Evolutionary conservation across 2,329 filamentous ascomycete genomes (phyloP), one percentile per base, ranked within the genome.

Genomic region (Venturia nashicola): DNA sequence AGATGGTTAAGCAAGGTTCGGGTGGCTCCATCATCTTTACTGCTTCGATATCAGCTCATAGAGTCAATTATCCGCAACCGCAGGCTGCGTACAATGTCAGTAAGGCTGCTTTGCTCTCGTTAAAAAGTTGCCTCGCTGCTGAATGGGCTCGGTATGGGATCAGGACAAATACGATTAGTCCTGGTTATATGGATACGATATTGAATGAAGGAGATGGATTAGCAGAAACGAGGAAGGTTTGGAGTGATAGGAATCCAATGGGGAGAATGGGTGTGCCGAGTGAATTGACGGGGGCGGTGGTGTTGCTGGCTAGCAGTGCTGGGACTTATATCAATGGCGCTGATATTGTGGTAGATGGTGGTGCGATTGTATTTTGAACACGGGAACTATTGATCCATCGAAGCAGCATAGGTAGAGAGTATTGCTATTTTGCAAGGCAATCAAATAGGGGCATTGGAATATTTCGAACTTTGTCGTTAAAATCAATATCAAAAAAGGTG

Each of bases 121-220:
- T 92, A 62, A 87, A 85, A 76, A 90, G 89, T 79, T 91, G 88
- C 3, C 83, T 94, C 32, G 89, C 88, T 54, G 88, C 89, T 64
- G 90, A 94, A 77, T 93, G 90, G 89, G 88, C 89, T 71, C 88
- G 89, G 77, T 82, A 90, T 76, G 81, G 82, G 69, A 91, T 93
- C 72, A 86, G 89, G 44, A 89, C 92, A 71, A 94, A 94, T 82
- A 87, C 85, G 75, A 91, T 93, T 76, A 90, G 86, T 7, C 89
- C 90, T 23, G 89, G 89, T 39, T 93, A 93, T 79, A 92, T 93
- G 86, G 88, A 92, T 79, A 94, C 89, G 5, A 87, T 86, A 5
- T 80, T 91, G 67, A 92, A 91, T 83, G 73, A 72, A 27, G 74
- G 74, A 1, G 70, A 68, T 1, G 74, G 73, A 1, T 68, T 76